Evolutionary conservation across 2,329 filamentous ascomycete genomes (phyloP), one percentile per base, ranked within the genome.

Genomic region (Microsporum canis): DNA sequence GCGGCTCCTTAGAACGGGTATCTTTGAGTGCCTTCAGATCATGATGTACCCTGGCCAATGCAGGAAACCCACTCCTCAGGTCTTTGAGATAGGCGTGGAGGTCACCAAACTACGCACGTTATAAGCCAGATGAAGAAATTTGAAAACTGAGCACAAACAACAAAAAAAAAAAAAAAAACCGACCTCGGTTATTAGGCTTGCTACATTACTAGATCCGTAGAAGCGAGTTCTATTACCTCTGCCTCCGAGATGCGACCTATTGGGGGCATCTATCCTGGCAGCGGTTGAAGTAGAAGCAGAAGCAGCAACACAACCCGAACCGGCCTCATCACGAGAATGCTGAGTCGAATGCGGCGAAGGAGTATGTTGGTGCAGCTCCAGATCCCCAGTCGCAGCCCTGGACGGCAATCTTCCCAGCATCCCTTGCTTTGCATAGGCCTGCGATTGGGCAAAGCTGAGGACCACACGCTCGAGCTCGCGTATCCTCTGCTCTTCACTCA

Each of bases 161-260:
- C 14, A 14, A n/a, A 4, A n/a, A n/a, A 43, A 43, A 43, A n/a
- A 43, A 43, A 43, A 31, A 33, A 10, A 55, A 56, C 65, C 59
- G 68, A 76, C 74, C 70, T 76, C 71, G 4, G 73, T 67, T 33
- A 75, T 69, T 34, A 76, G 60, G 62, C 71, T 75, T 34, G 72
- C 71, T 60, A 72, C 69, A 34, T 75, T 75, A 6, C 74, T 74
- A 2, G 70, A 71, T 5, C 74, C 74, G 47, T 71, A 73, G 60
- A 73, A 76, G 0, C 74, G 71, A n/a, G 73, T 75, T 62, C 69
- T 71, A 0, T 72, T 75, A 59, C 75, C 73, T 45, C 27, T 47
- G 43, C 23, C 23, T 14, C 43, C 17, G 17, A 27, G 3, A 8
- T 23, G 43, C 10, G 43, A 27, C 8, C 23, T 47, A 23, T 17